phyloP scores from a whole-genome alignment of 1,284 basidiomycete genomes.

The Peniophora sp. region DNA sequence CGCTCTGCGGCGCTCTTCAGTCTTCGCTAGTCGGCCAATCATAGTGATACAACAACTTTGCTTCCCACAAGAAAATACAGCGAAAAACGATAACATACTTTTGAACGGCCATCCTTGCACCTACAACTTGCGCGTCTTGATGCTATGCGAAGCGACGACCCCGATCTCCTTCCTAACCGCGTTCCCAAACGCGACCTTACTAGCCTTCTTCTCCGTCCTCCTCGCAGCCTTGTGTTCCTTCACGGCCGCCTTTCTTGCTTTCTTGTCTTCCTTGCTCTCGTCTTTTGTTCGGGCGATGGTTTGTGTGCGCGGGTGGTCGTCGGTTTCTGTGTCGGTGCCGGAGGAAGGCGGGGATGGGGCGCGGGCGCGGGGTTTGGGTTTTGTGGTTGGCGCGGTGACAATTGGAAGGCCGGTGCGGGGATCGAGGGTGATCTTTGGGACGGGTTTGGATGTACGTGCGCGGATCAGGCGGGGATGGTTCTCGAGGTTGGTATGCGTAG shows the following conservation, averaged over 20 bases:
- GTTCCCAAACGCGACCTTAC: constrained; percentile 65
- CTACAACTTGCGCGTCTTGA: constrained; percentile 23
- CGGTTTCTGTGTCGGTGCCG: background rate
- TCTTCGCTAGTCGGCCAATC: too few species aligned
- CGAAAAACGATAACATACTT: constrained; percentile 5
- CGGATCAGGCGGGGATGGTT: constrained; percentile 88
- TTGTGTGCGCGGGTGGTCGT: constrained; percentile 12
- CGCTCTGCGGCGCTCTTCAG: too few species aligned
- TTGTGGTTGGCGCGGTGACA: constrained; percentile 18
- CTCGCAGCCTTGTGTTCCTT: constrained; percentile 77
- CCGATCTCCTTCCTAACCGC: constrained; percentile 73
- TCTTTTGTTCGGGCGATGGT: constrained; percentile 66
- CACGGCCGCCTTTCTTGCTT: constrained; percentile 79
- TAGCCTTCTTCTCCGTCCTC: constrained; percentile 75
- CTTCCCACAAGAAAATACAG: too few species aligned
- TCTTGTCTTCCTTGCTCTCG: constrained; percentile 85
- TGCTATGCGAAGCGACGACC: constrained; percentile 38
- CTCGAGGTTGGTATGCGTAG: constrained; percentile 91
- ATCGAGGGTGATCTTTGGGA: constrained; percentile 64
- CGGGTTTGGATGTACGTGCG: constrained; percentile 44
- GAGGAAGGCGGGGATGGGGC: background rate
- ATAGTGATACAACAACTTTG: too few species aligned
- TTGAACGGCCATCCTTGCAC: constrained; percentile 7
- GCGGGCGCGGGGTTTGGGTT: constrained; percentile 11
- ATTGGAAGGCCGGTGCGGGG: constrained; percentile 68